A percentile compares a stretch with the other conserved stretches of the same genome.
Conservation (phyloP, 768 basidiomycete genomes). For the Glaciozyma antarctica region DNA sequence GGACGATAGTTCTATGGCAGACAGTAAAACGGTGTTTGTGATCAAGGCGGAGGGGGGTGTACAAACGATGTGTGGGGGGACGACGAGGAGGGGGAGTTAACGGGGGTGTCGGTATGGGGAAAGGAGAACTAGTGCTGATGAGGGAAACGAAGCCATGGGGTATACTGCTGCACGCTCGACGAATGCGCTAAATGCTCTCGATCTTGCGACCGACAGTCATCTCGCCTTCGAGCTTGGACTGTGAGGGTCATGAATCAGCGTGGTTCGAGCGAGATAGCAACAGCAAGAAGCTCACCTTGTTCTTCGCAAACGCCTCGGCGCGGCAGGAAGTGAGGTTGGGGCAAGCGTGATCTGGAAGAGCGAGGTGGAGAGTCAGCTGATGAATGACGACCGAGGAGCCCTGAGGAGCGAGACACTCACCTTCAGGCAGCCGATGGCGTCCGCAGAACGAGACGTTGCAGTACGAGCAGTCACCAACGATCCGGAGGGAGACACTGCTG, state of each 20-base stretch:
- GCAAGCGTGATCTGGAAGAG: slow-evolving; percentile 59
- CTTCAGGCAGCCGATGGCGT: slow-evolving; percentile 44
- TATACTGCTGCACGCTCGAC: no score
- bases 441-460: slow-evolving; percentile 70
- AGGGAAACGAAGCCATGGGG: no score
- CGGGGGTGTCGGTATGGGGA: no score
- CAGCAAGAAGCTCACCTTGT: slow-evolving; percentile 47
- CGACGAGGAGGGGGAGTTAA: no score
- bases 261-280: no score
- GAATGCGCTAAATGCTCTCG: slow-evolving; percentile 49
- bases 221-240: slow-evolving; percentile 69
- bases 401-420: background rate
- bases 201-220: slow-evolving; percentile 79
- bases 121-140: no score
- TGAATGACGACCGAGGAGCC: background rate
- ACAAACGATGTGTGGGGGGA: no score
- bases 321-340: slow-evolving; percentile 72
- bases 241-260: background rate
- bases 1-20: no score
- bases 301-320: slow-evolving; percentile 76
- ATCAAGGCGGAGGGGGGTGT: no score
- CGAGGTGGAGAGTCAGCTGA: background rate
- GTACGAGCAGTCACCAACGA: slow-evolving; percentile 75
- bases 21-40: no score
- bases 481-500: slow-evolving; percentile 67